These are phyloP conservation scores for Astrocystis sublimbata DNA, from an alignment of 495 filamentous ascomycete genomes.

Conservation along the genomic window DNA sequence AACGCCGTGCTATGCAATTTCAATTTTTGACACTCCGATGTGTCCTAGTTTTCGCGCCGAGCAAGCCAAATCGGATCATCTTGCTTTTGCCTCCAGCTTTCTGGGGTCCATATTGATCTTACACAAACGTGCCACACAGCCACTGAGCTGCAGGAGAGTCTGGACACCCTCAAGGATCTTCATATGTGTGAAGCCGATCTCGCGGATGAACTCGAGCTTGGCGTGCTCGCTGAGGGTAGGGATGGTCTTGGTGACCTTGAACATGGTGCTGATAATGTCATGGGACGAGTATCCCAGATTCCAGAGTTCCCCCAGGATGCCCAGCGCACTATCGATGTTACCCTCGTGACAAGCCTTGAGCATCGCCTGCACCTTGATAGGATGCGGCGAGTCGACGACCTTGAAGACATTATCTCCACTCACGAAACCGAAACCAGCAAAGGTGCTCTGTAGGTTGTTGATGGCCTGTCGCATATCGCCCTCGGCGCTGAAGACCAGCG, in stretches of 20 bases:
- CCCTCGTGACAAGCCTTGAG: slow-evolving; percentile 94
- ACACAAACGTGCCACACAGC: slow-evolving; percentile 84
- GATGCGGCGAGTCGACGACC: slow-evolving; percentile 95
- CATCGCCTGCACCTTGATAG: slow-evolving; percentile 97
- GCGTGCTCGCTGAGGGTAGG: slow-evolving; percentile 86
- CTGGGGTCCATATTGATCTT: slow-evolving; percentile 94
- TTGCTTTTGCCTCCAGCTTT: slow-evolving; percentile 64
- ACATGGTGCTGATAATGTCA: slow-evolving; percentile 99
- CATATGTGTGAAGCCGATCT: slow-evolving; percentile 99
- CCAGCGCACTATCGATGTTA: slow-evolving; percentile 82
- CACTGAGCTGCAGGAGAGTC: slow-evolving; percentile 88
- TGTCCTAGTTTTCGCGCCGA: slow-evolving; percentile 21
- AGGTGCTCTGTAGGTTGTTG: slow-evolving; percentile 96
- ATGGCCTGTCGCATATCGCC: slow-evolving; percentile 99
- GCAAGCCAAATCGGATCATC: slow-evolving; percentile 24
- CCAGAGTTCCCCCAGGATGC: slow-evolving; percentile 90
- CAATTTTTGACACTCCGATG: slow-evolving; percentile 11
- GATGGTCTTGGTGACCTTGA: slow-evolving; percentile 94
- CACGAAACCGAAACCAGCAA: slow-evolving; percentile 95
- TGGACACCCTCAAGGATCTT: slow-evolving; percentile 95
- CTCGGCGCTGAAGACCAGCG: slow-evolving; percentile 94
- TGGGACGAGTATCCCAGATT: slow-evolving; percentile 90
- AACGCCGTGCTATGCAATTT: slow-evolving; percentile 22
- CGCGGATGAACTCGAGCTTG: slow-evolving; percentile 93
- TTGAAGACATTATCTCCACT: slow-evolving; percentile 98